Conservation (phyloP, 495 filamentous ascomycete species). For the Patellaria atrata region DNA sequence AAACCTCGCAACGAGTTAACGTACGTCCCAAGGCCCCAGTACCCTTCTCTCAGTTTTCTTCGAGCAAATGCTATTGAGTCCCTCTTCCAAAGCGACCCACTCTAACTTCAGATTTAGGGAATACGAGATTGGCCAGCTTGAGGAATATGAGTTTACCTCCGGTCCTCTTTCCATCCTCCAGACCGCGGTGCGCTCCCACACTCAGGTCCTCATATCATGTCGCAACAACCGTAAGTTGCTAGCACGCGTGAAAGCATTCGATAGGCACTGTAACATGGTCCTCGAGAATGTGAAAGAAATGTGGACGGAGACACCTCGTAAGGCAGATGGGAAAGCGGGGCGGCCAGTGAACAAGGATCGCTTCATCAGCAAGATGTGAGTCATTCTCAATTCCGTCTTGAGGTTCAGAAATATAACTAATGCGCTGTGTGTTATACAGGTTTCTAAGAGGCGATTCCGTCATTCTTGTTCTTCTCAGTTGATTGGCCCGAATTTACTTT, state of each 20-base stretch:
- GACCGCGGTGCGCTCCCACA: conserved; percentile 73
- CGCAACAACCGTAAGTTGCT: conserved; percentile 80
- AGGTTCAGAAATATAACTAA: neutral
- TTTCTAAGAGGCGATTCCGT: conserved; percentile 90
- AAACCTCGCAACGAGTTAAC: conserved; percentile 72
- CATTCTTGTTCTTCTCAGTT: conserved; percentile 84
- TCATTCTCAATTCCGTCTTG: conserved; percentile 5
- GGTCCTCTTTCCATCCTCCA: conserved; percentile 85
- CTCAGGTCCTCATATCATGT: conserved; percentile 79
- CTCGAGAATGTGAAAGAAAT: conserved; percentile 97
- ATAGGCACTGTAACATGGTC: conserved; percentile 97
- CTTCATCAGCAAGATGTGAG: conserved; percentile 96
- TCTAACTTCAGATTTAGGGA: conserved; percentile 38
- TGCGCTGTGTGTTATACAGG: conserved; percentile 41
- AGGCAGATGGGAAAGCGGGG: conserved; percentile 64
- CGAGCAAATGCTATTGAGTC: no score
- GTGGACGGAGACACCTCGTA: conserved; percentile 90
- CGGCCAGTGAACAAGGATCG: conserved; percentile 92
- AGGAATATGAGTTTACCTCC: conserved; percentile 79
- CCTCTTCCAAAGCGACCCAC: conserved; percentile 4
- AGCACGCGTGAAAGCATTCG: conserved; percentile 72
- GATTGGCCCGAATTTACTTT: no score
- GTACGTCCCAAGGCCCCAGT: conserved; percentile 34
- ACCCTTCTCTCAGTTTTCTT: no score
- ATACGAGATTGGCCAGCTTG: conserved; percentile 76